A percentile compares a stretch with the other conserved stretches of the same genome.
These are phyloP conservation scores for Solanum bukasovii DNA, from an alignment of 257 asterid species.

Conservation along the genomic window DNA sequence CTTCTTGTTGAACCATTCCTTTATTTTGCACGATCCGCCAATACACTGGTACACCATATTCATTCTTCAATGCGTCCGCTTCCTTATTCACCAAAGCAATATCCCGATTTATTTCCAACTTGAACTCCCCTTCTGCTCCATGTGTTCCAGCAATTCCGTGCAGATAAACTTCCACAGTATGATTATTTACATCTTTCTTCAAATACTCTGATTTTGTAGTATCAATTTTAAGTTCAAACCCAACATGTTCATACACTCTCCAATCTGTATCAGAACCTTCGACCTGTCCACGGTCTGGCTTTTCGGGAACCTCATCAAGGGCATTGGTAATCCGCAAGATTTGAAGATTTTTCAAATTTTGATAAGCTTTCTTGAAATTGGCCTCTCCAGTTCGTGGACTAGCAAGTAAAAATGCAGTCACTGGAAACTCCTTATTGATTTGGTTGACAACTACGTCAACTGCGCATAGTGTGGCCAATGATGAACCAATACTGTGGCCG, in stretches of 20 bases:
- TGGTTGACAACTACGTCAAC: slow-evolving; percentile 46
- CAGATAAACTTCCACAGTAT: slow-evolving; percentile 41
- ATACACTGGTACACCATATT: slow-evolving; percentile 12
- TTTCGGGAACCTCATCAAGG: slow-evolving; percentile 39
- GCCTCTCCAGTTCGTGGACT: slow-evolving; percentile 63
- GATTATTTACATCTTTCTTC: slow-evolving; percentile 17
- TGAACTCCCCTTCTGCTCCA: slow-evolving; percentile 17
- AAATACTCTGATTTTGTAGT: slow-evolving; percentile 44
- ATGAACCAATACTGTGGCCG: slow-evolving; percentile 86
- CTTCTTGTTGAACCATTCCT: slow-evolving; percentile 28
- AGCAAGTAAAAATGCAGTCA: slow-evolving; percentile 49
- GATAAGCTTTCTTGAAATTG: slow-evolving; percentile 12
- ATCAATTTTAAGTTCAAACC: slow-evolving; percentile 45
- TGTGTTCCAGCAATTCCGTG: slow-evolving; percentile 30
- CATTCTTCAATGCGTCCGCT: slow-evolving; percentile 11
- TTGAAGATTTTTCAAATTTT: slow-evolving; percentile 12
- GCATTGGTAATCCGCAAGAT: slow-evolving; percentile 40
- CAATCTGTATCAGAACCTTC: neutral
- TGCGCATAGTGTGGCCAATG: slow-evolving; percentile 59
- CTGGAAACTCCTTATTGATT: slow-evolving; percentile 55
- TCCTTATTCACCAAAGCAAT: slow-evolving; percentile 31
- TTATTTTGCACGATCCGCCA: slow-evolving; percentile 42
- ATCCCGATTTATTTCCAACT: slow-evolving; percentile 15
- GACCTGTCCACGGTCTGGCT: slow-evolving; percentile 20
- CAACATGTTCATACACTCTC: slow-evolving; percentile 44